Percentiles rank a stretch among this genome's conserved stretches.
phyloP scores from a whole-genome alignment of 495 filamentous ascomycete species.

The Penicillium lividum region DNA sequence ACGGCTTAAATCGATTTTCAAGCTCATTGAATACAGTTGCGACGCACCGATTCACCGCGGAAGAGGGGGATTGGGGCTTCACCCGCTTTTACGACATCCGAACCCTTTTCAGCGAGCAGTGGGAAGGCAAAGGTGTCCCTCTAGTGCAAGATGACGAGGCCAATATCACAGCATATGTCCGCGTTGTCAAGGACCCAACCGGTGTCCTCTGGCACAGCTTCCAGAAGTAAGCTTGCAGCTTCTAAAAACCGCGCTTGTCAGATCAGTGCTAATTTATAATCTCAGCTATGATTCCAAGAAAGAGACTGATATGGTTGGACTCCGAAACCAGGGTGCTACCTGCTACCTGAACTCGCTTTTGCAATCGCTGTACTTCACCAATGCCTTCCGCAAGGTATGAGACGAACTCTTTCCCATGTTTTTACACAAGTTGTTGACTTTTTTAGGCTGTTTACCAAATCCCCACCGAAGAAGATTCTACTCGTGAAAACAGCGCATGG shows the following conservation, averaged over 20 bases:
- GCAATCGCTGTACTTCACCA: slow-evolving; percentile 97
- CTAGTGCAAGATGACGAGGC: slow-evolving; percentile 85
- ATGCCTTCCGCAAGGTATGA: slow-evolving; percentile 87
- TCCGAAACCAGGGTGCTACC: slow-evolving; percentile 97
- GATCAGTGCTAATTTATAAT: slow-evolving; percentile 2
- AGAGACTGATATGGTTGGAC: slow-evolving; percentile 93
- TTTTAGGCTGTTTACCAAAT: slow-evolving; percentile 92
- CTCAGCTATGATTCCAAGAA: slow-evolving; percentile 93
- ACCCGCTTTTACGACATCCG: slow-evolving; percentile 87
- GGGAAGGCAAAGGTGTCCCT: slow-evolving; percentile 67
- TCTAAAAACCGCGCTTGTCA: background rate
- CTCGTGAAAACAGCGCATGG: slow-evolving; percentile 84
- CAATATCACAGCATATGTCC: slow-evolving; percentile 89
- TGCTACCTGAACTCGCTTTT: slow-evolving; percentile 98
- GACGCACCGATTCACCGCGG: slow-evolving; percentile 89
- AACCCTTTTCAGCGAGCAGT: slow-evolving; percentile 72
- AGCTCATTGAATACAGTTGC: slow-evolving; percentile 46
- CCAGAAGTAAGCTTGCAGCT: slow-evolving; percentile 63
- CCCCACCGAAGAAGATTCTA: slow-evolving; percentile 81
- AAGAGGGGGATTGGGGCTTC: slow-evolving; percentile 99
- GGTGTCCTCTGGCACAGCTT: slow-evolving; percentile 99
- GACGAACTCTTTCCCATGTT: background rate
- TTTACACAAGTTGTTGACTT: background rate
- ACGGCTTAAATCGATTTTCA: background rate
- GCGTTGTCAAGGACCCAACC: slow-evolving; percentile 93